These are phyloP conservation scores for Selenicereus undatus DNA, from an alignment of 148 eudicot genomes.

Conservation along the genomic window DNA sequence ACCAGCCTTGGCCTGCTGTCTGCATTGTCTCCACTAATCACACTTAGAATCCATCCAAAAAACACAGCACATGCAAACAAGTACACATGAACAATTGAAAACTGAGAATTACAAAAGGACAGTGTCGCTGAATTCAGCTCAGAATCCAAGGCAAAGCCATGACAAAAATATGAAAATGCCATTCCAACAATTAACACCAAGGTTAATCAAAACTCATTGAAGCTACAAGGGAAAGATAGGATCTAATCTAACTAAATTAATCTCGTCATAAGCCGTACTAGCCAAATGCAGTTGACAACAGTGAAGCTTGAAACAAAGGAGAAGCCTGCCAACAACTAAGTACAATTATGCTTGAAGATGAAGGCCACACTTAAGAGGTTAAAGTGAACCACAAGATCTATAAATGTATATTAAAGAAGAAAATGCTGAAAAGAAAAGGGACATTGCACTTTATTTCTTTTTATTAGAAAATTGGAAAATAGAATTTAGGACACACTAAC, in stretches of 20 bases:
- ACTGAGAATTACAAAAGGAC: background rate
- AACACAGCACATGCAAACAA: conserved; percentile 20
- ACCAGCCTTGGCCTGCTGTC: conserved; percentile 83
- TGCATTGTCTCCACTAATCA: conserved; percentile 29
- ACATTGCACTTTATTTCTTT: background rate
- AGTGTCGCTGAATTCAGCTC: background rate
- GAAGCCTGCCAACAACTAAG: background rate
- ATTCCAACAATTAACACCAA: background rate
- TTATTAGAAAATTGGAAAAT: background rate
- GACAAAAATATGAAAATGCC: background rate
- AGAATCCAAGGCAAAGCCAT: conserved; percentile 17
- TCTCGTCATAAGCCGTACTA: background rate
- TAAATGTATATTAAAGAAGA: background rate
- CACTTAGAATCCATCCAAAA: conserved; percentile 17
- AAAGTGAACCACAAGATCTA: background rate
- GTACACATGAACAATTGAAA: conserved; percentile 2
- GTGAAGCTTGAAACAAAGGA: background rate
- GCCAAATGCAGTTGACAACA: background rate
- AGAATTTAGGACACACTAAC: background rate
- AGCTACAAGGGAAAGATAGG: background rate
- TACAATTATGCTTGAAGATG: background rate
- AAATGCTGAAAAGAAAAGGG: background rate
- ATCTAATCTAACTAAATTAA: background rate
- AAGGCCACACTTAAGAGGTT: background rate
- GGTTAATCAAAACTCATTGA: background rate